These are phyloP conservation scores for Gossypium sturtianum DNA, from an alignment of 345 rosid genomes.

Conservation along the genomic window DNA sequence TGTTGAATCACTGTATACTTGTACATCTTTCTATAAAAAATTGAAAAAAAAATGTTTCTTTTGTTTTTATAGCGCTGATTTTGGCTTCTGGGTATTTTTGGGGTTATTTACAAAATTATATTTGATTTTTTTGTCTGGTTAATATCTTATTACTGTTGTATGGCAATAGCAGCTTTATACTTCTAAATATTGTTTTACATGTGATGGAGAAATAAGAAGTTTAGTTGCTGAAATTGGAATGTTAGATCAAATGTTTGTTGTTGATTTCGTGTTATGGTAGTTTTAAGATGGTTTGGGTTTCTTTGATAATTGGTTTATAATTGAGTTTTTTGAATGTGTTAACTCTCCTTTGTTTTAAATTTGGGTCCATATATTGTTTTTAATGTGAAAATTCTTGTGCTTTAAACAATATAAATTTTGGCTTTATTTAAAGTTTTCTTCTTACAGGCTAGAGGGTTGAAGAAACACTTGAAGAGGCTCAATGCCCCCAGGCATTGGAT, in stretches of 20 bases:
- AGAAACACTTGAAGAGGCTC: slow-evolving; percentile 64
- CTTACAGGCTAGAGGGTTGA: slow-evolving; percentile 58
- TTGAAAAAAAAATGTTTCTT: too few species aligned
- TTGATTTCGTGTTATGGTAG: not conserved
- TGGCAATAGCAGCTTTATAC: not conserved
- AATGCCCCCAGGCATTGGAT: slow-evolving; percentile 41
- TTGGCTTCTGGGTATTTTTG: not conserved
- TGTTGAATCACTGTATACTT: not conserved
- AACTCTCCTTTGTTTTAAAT: not conserved
- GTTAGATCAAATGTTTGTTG: not conserved
- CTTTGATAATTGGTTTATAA: not conserved
- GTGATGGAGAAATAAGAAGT: not conserved
- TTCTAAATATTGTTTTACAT: not conserved
- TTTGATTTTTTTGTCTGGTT: not conserved
- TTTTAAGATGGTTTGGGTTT: not conserved
- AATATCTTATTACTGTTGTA: not conserved
- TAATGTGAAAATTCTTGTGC: not conserved
- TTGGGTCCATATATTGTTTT: not conserved
- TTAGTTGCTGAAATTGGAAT: not conserved
- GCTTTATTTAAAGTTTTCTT: not conserved
- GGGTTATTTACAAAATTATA: not conserved
- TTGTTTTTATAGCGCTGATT: not conserved
- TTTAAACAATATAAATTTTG: not conserved
- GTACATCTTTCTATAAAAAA: not conserved
- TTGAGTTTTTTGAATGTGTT: not conserved